Evolutionary conservation across 2,329 filamentous ascomycete genomes (phyloP).

Genomic region (Helotiales sp.): DNA sequence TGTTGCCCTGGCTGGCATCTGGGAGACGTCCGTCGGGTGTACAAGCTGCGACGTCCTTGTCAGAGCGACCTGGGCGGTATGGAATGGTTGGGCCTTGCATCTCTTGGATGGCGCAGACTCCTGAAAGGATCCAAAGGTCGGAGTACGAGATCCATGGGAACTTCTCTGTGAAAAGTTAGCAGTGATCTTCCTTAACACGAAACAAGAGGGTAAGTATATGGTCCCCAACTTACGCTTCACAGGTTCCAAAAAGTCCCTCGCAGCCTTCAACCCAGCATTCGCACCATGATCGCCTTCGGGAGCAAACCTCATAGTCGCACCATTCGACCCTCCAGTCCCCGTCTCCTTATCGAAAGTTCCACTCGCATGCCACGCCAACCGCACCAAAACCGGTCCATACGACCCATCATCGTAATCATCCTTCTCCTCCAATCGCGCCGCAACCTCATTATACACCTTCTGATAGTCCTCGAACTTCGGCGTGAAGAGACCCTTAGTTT

Average conservation of each 20-base stretch:
- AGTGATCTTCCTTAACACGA: not conserved
- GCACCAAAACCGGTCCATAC: conserved; percentile 88
- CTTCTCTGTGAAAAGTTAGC: conserved; percentile 56
- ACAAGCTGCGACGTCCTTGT: conserved; percentile 81
- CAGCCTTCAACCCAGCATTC: conserved; percentile 86
- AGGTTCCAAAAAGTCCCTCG: conserved; percentile 91
- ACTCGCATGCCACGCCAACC: conserved; percentile 91
- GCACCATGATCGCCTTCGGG: conserved; percentile 90
- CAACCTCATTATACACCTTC: conserved; percentile 90
- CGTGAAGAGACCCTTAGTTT: conserved; percentile 62
- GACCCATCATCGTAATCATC: conserved; percentile 96
- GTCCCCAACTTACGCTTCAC: conserved; percentile 69
- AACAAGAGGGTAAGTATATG: not conserved
- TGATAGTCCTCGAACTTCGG: conserved; percentile 90
- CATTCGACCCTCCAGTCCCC: conserved; percentile 90
- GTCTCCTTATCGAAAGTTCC: conserved; percentile 92
- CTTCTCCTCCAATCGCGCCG: conserved; percentile 79
- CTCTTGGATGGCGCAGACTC: conserved; percentile 88
- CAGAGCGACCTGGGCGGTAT: conserved; percentile 83
- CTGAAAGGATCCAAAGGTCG: conserved; percentile 93
- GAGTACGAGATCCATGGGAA: conserved; percentile 97
- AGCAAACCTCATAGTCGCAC: conserved; percentile 94
- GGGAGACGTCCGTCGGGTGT: conserved; percentile 92
- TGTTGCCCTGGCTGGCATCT: conserved; percentile 76
- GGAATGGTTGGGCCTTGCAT: conserved; percentile 89